These are phyloP conservation scores for Mycosphaerella sp. DNA, from an alignment of 2,329 filamentous ascomycete species.

Conservation along the genomic window DNA sequence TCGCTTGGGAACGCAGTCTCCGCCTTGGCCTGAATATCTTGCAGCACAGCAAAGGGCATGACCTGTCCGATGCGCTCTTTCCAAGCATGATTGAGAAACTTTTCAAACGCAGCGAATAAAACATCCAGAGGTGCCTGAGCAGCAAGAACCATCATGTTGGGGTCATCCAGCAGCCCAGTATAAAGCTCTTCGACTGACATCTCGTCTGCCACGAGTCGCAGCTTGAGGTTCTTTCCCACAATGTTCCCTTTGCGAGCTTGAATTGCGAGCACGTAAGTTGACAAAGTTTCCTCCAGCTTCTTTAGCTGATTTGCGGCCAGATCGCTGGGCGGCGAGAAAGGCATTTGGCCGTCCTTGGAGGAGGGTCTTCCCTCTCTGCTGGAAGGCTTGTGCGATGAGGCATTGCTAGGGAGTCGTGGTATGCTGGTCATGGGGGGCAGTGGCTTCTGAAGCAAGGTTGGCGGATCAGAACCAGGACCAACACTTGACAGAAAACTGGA, in stretches of 20 bases:
- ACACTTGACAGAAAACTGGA: slow-evolving; percentile 68
- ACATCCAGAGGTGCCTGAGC: slow-evolving; percentile 74
- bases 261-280: slow-evolving; percentile 72
- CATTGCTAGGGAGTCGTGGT: slow-evolving; percentile 22
- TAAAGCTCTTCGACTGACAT: slow-evolving; percentile 83
- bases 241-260: slow-evolving; percentile 84
- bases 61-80: slow-evolving; percentile 80
- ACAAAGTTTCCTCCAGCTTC: slow-evolving; percentile 76
- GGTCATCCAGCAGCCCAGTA: slow-evolving; percentile 78
- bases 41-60: slow-evolving; percentile 64
- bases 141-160: slow-evolving; percentile 68
- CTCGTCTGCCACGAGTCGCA: slow-evolving; percentile 65
- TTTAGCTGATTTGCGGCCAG: slow-evolving; percentile 53
- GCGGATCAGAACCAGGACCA: slow-evolving; percentile 39
- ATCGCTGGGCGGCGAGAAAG: slow-evolving; percentile 41
- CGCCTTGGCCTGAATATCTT: slow-evolving; percentile 62
- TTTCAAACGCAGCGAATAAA: slow-evolving; percentile 87
- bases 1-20: slow-evolving; percentile 63
- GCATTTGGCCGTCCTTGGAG: slow-evolving; percentile 31
- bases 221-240: slow-evolving; percentile 68
- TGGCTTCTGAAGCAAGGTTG: slow-evolving; percentile 26
- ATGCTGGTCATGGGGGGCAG: slow-evolving; percentile 24
- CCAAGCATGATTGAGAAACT: slow-evolving; percentile 85
- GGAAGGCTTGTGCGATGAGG: slow-evolving; percentile 34
- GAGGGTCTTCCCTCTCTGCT: slow-evolving; percentile 34